Conservation (phyloP, 352 stramenopile genomes). For the Phytopythium delawarense region DNA sequence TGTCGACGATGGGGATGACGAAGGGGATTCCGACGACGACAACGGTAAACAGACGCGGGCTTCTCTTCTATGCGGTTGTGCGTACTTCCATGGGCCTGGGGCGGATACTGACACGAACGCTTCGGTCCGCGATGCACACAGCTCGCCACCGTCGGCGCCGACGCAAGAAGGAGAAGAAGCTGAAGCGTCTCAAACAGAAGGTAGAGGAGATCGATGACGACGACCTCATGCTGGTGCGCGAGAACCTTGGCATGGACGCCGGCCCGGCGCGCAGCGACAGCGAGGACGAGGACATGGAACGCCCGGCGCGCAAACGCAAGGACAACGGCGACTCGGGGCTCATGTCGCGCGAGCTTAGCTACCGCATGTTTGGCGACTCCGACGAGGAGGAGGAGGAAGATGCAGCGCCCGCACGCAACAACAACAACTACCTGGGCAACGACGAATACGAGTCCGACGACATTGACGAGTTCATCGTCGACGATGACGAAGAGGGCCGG, state of each 20-base stretch:
- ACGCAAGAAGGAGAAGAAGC: constrained; percentile 86
- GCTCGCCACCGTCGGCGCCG: constrained; percentile 61
- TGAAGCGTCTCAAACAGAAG: constrained; percentile 85
- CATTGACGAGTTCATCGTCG: constrained; percentile 89
- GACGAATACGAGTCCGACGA: constrained; percentile 89
- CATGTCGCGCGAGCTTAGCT: constrained; percentile 85
- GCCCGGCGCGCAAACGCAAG: constrained; percentile 67
- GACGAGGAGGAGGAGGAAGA: constrained; percentile 88
- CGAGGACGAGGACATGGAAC: constrained; percentile 74
- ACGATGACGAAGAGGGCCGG: constrained; percentile 85
- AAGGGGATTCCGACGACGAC: constrained; percentile 60
- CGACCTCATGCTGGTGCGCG: constrained; percentile 84
- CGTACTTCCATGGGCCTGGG: not conserved
- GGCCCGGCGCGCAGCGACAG: constrained; percentile 68
- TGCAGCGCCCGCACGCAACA: constrained; percentile 46
- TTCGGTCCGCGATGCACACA: constrained; percentile 18
- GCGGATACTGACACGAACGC: not conserved
- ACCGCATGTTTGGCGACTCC: constrained; percentile 88
- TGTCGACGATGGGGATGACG: constrained; percentile 77
- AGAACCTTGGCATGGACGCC: constrained; percentile 87
- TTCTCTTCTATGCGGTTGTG: not conserved
- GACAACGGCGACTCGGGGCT: constrained; percentile 62
- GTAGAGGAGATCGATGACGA: constrained; percentile 87
- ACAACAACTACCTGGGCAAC: constrained; percentile 83
- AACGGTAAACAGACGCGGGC: constrained; percentile 30